Percentiles rank a stretch among this genome's conserved stretches.
phyloP scores from a whole-genome alignment of 257 asterid genomes.

The Echium plantagineum region DNA sequence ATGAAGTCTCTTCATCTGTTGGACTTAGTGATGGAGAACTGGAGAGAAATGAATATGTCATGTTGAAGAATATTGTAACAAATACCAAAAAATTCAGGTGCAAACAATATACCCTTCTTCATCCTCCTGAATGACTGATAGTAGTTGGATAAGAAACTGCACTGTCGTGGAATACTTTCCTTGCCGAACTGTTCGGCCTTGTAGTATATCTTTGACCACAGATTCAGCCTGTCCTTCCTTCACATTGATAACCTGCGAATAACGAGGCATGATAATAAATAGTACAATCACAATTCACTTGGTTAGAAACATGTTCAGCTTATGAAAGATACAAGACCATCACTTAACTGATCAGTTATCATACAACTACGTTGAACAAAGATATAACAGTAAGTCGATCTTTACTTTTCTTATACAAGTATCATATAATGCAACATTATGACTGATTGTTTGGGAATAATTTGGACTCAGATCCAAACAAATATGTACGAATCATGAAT shows the following conservation, averaged over 20 bases:
- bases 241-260: conserved; percentile 46
- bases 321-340: not conserved
- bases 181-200: conserved; percentile 49
- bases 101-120: conserved; percentile 40
- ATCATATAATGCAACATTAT: too few species aligned
- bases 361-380: not conserved
- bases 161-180: conserved; percentile 45
- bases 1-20: conserved; percentile 31
- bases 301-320: not conserved
- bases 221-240: conserved; percentile 48
- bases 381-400: not conserved
- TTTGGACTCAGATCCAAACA: not conserved
- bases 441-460: not conserved
- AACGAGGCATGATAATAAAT: not conserved
- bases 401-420: not conserved
- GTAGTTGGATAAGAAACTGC: conserved; percentile 47
- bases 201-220: conserved; percentile 55
- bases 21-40: conserved; percentile 34
- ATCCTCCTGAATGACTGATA: conserved; percentile 41
- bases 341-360: not conserved
- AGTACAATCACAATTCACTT: not conserved
- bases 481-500: not conserved
- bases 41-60: conserved; percentile 10
- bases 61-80: not conserved
- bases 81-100: conserved; percentile 7